Evolutionary conservation across 225 moss, liverwort and hornwort species (phyloP), one percentile per base, ranked within the genome.

Genomic region (Physcomitrellopsis africana): DNA sequence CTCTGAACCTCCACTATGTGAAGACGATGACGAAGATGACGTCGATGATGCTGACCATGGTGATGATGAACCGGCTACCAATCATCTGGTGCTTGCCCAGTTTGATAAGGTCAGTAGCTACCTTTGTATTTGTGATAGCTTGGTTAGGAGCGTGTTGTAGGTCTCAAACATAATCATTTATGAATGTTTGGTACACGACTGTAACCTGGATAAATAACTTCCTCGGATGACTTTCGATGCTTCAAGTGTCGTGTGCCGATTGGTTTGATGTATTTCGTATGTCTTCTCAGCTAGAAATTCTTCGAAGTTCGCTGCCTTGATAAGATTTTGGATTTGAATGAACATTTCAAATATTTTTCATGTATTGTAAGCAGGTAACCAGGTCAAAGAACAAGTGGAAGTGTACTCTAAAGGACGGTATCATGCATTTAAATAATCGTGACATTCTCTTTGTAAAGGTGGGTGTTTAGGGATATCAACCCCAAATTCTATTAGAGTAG

Each of bases 301-400:
- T 46, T 5, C 6, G 0, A 46, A 53, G 17, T 29, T 0, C 0
- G 6, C 11, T 26, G 10, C 42, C 63, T 32, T 43, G 9, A 9
- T 27, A 37, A 4, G 32, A 49, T 49, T 5, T 49, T 49, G 11
- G 49, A 16, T 43, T 26, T 53, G 10, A 14, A 68, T 53, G 14
- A 10, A 44, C 32, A 2, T 37, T 37, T 5, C 32, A 2, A 37
- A 37, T 4, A 4, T 37, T 37, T 37, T 7, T 37, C 32, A 37
- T 37, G 5, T 60, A 11, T 69, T 48, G 54, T 79, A 72, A 57
- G 27, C 85, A 95, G 92, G 94, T 97, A 60, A 97, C 93, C 44
- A 93, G 97, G 85, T 93, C 94, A 17, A 97, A 94, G 86, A 93
- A 94, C 84, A 97, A 93, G 70, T 97, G 97, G 97, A 97, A 94